A percentile compares a stretch with the other conserved stretches of the same genome.
phyloP scores from a whole-genome alignment of 1,284 basidiomycete species.

The Leccinum solheimii region DNA sequence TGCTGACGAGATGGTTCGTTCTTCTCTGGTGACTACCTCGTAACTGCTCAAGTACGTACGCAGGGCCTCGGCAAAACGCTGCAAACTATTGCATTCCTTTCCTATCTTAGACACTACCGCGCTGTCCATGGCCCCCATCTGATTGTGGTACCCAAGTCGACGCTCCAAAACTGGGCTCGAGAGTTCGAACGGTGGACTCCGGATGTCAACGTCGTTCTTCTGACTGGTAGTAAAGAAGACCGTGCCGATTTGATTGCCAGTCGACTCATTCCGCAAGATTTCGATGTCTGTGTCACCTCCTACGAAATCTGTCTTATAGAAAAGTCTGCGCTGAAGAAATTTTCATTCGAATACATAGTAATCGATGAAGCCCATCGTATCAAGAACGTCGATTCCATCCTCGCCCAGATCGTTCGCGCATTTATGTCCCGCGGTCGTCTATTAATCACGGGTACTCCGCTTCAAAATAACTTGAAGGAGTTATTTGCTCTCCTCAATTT shows the following conservation, averaged over 20 bases:
- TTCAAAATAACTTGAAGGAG: conserved; percentile 98
- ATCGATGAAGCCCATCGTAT: conserved; percentile 99
- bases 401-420: conserved; percentile 92
- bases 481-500: conserved; percentile 96
- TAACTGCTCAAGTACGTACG: conserved; percentile 7
- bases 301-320: conserved; percentile 99
- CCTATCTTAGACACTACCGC: conserved; percentile 89
- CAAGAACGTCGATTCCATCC: conserved; percentile 98
- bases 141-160: conserved; percentile 97
- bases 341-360: conserved; percentile 97
- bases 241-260: conserved; percentile 79
- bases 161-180: conserved; percentile 94
- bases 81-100: conserved; percentile 97
- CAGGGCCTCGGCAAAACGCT: conserved; percentile 98
- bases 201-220: conserved; percentile 79
- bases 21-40: background rate
- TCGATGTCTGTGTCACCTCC: conserved; percentile 94
- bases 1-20: conserved; percentile 87
- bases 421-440: conserved; percentile 89
- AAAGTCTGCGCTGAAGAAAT: conserved; percentile 88
- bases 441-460: conserved; percentile 95
- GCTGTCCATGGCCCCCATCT: conserved; percentile 84
- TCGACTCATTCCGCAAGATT: conserved; percentile 83
- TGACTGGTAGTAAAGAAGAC: conserved; percentile 91
- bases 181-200: conserved; percentile 95